Base-by-base conservation (phyloP, 2,329 filamentous ascomycete genomes). In the Aspergillus sp. region DNA sequence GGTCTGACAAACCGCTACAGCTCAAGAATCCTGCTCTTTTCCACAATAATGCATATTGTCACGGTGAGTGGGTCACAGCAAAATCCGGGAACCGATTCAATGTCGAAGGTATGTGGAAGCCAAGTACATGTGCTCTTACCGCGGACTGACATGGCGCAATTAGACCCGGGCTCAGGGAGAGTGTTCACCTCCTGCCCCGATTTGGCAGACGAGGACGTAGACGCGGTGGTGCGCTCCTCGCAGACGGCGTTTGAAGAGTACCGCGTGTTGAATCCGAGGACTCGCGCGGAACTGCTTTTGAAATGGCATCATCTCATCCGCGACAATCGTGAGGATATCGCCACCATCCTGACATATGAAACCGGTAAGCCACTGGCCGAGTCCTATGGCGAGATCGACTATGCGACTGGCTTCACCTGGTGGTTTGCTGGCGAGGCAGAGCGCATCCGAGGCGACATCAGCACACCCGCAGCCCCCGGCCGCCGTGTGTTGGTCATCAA, bases 401-500 rank as follows among this genome's bases (percentile, higher is more conserved):
- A 81, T 47, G 75, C 74, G 2, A 56, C 70, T 0, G 66, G 69
- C 0, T 80, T 81, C 53, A 69, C 72, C 2, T 75, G 75, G 65
- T 82, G 78, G 78, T 82, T 82, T 49, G 66, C 74, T 0, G 79
- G 79, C 3, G 79, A 83, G 54, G 79, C 78, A 57, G 71, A 83
- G 62, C 71, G 80, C 30, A 75, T 83, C n/a, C 73, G 76, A 27
- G 86, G 86, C 11, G 75, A 75, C 0, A 74, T 84, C 5, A 76
- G 79, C 37, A 71, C 74, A 0, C 76, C 82, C 1, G 71, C 84
- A 0, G 67, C 78, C 0, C 79, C 85, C 0, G 79, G 81, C 30
- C 72, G 86, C 6, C 74, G 85, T 9, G 74, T 83, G 2, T 78
- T 90, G 47, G 85, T 83, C 0, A 77, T 90, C 53, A 90, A 90